phyloP scores from a whole-genome alignment of 1,284 basidiomycete genomes.

The Schizophyllum commune region DNA sequence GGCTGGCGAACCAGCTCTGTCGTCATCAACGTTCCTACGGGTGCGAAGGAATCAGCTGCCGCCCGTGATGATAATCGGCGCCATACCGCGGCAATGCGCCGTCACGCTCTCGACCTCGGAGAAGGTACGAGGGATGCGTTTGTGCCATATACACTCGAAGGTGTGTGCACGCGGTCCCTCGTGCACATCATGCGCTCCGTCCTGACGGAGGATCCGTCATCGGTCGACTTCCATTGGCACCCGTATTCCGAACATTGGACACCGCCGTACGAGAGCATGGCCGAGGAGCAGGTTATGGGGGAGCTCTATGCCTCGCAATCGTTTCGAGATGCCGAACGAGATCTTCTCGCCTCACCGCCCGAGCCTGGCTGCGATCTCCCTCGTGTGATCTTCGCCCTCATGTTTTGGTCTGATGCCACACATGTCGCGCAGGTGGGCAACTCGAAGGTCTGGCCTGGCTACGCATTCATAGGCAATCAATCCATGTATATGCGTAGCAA shows the following conservation, averaged over 20 bases:
- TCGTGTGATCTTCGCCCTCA: slow-evolving; percentile 16
- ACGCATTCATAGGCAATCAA: slow-evolving; percentile 21
- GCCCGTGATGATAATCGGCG: slow-evolving; percentile 1
- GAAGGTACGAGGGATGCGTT: not conserved
- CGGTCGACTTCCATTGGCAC: slow-evolving; percentile 15
- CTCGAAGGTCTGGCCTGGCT: slow-evolving; percentile 24
- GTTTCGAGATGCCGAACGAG: slow-evolving; percentile 15
- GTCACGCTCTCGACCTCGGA: not conserved
- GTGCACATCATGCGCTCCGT: slow-evolving; percentile 7
- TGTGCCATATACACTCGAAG: not conserved
- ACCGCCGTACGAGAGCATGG: not conserved
- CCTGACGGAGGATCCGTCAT: slow-evolving; percentile 4
- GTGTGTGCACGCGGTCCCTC: slow-evolving; percentile 5
- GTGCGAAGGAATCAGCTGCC: slow-evolving; percentile 10
- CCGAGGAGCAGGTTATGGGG: not conserved
- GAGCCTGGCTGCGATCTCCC: slow-evolving; percentile 15
- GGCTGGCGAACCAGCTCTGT: slow-evolving; percentile 10
- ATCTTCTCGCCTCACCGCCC: slow-evolving; percentile 13
- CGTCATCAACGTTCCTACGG: slow-evolving; percentile 14
- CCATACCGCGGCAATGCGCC: not conserved
- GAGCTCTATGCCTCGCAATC: slow-evolving; percentile 15
- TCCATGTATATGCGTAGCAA: slow-evolving; percentile 18
- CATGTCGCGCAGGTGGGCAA: slow-evolving; percentile 21
- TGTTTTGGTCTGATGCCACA: slow-evolving; percentile 23
- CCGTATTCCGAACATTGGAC: slow-evolving; percentile 14